Evolutionary conservation across 345 rosid genomes (phyloP).

Genomic region (Durio zibethinus): DNA sequence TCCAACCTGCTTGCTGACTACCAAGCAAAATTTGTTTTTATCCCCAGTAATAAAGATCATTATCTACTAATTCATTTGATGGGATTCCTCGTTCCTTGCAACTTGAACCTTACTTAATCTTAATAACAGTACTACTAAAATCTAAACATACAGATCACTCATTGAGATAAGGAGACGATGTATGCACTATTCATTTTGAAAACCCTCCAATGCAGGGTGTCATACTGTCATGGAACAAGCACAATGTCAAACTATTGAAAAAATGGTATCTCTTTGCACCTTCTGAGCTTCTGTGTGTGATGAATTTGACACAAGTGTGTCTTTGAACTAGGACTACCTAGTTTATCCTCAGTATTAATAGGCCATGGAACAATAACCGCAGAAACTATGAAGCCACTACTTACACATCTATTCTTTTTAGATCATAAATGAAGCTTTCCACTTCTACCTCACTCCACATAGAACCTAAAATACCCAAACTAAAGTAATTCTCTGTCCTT

Average conservation of each 20-base stretch:
- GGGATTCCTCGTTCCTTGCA: background rate
- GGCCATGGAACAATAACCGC: background rate
- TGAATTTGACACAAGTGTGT: background rate
- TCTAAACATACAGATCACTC: background rate
- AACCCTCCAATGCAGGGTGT: background rate
- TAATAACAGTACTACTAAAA: background rate
- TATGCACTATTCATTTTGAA: background rate
- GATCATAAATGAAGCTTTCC: constrained; percentile 4
- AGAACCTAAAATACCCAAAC: background rate
- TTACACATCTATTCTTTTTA: too few relatives aligned
- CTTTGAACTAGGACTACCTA: background rate
- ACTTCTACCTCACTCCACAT: too few relatives aligned
- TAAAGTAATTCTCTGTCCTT: background rate
- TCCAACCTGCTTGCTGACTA: background rate
- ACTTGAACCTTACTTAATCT: background rate
- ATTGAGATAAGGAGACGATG: background rate
- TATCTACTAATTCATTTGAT: background rate
- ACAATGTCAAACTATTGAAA: too few relatives aligned
- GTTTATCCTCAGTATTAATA: background rate
- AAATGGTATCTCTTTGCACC: background rate
- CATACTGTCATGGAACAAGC: background rate
- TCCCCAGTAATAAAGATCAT: background rate
- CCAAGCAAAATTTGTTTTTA: background rate
- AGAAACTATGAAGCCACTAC: too few relatives aligned
- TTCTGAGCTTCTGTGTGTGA: background rate